These are phyloP conservation scores for Alternaria incomplexa DNA, from an alignment of 2,329 filamentous ascomycete genomes.

Conservation along the genomic window DNA sequence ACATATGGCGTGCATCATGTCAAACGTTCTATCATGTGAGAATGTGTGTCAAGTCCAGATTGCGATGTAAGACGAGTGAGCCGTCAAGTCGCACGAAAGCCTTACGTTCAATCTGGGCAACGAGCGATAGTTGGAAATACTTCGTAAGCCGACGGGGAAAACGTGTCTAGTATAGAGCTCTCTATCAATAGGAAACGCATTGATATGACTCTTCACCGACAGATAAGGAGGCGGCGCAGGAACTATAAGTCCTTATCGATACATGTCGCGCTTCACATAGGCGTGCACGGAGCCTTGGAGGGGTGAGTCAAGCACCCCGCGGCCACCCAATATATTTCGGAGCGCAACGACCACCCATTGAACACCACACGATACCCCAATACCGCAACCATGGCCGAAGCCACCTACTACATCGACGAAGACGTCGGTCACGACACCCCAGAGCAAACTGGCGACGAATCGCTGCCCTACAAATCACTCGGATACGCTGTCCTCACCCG, in stretches of 20 bases:
- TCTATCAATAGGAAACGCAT: not conserved
- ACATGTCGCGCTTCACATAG: slow-evolving; percentile 21
- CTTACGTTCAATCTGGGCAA: not conserved
- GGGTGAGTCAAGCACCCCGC: slow-evolving; percentile 20
- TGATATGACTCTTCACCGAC: slow-evolving; percentile 4
- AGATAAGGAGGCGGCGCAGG: slow-evolving; percentile 18
- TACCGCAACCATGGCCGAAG: slow-evolving; percentile 45
- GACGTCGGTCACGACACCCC: slow-evolving; percentile 75
- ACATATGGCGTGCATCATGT: not conserved
- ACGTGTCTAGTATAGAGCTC: not conserved
- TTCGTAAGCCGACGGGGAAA: not conserved
- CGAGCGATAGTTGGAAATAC: not conserved
- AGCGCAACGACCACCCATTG: slow-evolving; percentile 21
- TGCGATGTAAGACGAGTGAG: not conserved
- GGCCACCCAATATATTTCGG: slow-evolving; percentile 37
- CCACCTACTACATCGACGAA: slow-evolving; percentile 77
- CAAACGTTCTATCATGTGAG: not conserved
- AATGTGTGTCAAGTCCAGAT: not conserved
- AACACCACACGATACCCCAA: slow-evolving; percentile 27
- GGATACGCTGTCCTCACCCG: slow-evolving; percentile 78
- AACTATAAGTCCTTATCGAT: slow-evolving; percentile 20
- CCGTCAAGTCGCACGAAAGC: not conserved
- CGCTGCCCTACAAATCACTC: slow-evolving; percentile 81
- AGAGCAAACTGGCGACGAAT: slow-evolving; percentile 70
- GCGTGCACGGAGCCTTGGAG: slow-evolving; percentile 18